Conservation (phyloP, 495 filamentous ascomycete genomes). For the Antarctomyces pellizariae region DNA sequence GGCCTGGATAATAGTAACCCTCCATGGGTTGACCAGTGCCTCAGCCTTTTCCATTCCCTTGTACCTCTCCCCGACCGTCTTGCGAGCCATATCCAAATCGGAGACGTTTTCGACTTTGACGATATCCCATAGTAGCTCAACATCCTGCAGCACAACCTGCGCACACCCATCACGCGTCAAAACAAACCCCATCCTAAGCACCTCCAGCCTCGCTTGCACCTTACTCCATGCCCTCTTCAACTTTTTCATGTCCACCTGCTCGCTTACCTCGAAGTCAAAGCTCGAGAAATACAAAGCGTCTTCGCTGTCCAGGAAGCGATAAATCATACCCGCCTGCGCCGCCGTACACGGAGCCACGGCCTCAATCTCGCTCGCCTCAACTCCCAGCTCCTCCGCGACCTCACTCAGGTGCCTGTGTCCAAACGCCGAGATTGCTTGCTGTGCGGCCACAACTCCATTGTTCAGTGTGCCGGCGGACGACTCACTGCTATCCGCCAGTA, state of each 20-base stretch:
- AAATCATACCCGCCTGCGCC: slow-evolving; percentile 60
- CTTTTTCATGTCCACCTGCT: slow-evolving; percentile 15
- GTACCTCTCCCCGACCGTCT: too few species aligned
- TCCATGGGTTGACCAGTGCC: slow-evolving; percentile 11
- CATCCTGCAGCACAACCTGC: slow-evolving; percentile 34
- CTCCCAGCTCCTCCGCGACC: slow-evolving; percentile 22
- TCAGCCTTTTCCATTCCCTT: slow-evolving; percentile 5
- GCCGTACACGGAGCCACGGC: slow-evolving; percentile 54
- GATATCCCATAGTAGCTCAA: slow-evolving; percentile 24
- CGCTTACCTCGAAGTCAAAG: slow-evolving; percentile 32
- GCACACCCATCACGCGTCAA: slow-evolving; percentile 44
- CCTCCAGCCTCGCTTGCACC: slow-evolving; percentile 23
- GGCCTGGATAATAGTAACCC: slow-evolving; percentile 19
- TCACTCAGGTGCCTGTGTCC: slow-evolving; percentile 25
- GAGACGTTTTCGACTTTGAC: too few species aligned
- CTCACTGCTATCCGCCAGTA: slow-evolving; percentile 10
- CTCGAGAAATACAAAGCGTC: slow-evolving; percentile 41
- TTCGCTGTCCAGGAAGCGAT: slow-evolving; percentile 31
- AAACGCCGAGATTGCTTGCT: slow-evolving; percentile 32
- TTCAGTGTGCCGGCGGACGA: slow-evolving; percentile 4
- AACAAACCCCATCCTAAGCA: slow-evolving; percentile 43
- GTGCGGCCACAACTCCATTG: slow-evolving; percentile 18
- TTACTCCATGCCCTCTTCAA: slow-evolving; percentile 28
- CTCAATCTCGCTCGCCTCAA: slow-evolving; percentile 29
- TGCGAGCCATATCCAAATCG: too few species aligned